These are phyloP conservation scores for Fomitopsis serialis DNA, from an alignment of 768 basidiomycete species.

Conservation along the genomic window DNA sequence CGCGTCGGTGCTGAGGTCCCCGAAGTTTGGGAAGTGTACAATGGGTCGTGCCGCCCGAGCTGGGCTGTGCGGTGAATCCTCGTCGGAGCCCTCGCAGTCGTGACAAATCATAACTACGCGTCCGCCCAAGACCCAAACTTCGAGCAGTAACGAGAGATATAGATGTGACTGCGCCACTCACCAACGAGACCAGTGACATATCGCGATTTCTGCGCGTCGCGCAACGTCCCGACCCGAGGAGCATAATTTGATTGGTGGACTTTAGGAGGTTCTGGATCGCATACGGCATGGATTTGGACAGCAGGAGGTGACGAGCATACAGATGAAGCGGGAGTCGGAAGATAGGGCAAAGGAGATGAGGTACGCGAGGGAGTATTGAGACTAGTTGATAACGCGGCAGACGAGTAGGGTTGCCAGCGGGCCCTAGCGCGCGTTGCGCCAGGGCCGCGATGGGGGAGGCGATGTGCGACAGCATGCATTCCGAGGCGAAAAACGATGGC, in stretches of 20 bases:
- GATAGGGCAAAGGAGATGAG: constrained; percentile 32
- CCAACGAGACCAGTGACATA: constrained; percentile 67
- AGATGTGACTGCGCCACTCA: constrained; percentile 30
- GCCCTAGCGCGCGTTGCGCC: constrained; percentile 57
- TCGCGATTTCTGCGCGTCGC: constrained; percentile 52
- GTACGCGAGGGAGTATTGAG: constrained; percentile 30
- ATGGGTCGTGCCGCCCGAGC: constrained; percentile 8
- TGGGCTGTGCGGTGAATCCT: too few relatives aligned
- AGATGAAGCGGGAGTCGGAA: constrained; percentile 56
- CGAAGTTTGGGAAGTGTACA: not conserved
- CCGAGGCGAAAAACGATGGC: constrained; percentile 13
- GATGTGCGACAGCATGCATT: constrained; percentile 36
- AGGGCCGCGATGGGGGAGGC: constrained; percentile 68
- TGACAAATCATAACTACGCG: too few relatives aligned
- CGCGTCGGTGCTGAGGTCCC: too few relatives aligned
- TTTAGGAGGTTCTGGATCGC: constrained; percentile 28
- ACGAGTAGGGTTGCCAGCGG: constrained; percentile 79
- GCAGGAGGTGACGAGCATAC: constrained; percentile 40
- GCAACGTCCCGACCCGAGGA: constrained; percentile 31
- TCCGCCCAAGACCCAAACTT: too few relatives aligned
- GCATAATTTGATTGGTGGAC: constrained; percentile 22
- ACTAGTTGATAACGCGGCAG: constrained; percentile 31
- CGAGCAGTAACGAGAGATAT: not conserved
- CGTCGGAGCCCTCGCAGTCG: too few relatives aligned
- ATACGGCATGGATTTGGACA: constrained; percentile 26